A percentile compares a stretch with the other conserved stretches of the same genome.
Conservation (phyloP, 306 rosid species). For the Malus domestica region DNA sequence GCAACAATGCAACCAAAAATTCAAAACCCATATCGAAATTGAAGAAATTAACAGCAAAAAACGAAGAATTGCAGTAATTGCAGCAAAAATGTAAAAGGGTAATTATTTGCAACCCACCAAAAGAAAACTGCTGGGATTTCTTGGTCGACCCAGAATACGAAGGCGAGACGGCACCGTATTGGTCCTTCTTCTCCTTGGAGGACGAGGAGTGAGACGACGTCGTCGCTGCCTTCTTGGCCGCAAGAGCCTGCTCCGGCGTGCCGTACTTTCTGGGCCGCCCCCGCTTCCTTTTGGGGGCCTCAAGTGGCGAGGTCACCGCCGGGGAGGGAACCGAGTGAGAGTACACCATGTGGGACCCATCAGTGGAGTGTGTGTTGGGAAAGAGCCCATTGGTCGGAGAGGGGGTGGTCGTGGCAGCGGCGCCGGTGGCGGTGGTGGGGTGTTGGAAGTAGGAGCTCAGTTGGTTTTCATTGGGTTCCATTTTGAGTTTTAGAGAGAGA, state of each 20-base stretch:
- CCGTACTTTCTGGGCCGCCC: slow-evolving; percentile 90
- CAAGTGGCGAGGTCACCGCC: slow-evolving; percentile 50
- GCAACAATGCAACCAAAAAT: neutral
- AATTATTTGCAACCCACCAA: slow-evolving; percentile 33
- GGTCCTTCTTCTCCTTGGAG: slow-evolving; percentile 42
- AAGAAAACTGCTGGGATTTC: slow-evolving; percentile 49
- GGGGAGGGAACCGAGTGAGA: slow-evolving; percentile 73
- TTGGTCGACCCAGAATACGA: slow-evolving; percentile 42
- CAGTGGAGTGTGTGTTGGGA: slow-evolving; percentile 28
- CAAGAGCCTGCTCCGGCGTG: slow-evolving; percentile 77
- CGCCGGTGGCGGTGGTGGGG: slow-evolving; percentile 21
- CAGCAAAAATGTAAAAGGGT: neutral
- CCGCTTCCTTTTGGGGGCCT: slow-evolving; percentile 69
- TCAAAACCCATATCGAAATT: neutral
- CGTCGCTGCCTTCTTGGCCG: slow-evolving; percentile 82
- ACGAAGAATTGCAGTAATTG: neutral
- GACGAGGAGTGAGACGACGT: slow-evolving; percentile 62
- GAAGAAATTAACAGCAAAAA: neutral
- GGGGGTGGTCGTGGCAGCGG: slow-evolving; percentile 13
- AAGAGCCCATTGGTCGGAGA: slow-evolving; percentile 63
- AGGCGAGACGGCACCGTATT: slow-evolving; percentile 30
- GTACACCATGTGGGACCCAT: slow-evolving; percentile 53
- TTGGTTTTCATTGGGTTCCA: slow-evolving; percentile 91
- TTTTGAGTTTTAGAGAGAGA: slow-evolving; percentile 36
- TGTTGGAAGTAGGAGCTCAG: slow-evolving; percentile 68